phyloP scores from a whole-genome alignment of 306 rosid genomes.

The Quercus suber region DNA sequence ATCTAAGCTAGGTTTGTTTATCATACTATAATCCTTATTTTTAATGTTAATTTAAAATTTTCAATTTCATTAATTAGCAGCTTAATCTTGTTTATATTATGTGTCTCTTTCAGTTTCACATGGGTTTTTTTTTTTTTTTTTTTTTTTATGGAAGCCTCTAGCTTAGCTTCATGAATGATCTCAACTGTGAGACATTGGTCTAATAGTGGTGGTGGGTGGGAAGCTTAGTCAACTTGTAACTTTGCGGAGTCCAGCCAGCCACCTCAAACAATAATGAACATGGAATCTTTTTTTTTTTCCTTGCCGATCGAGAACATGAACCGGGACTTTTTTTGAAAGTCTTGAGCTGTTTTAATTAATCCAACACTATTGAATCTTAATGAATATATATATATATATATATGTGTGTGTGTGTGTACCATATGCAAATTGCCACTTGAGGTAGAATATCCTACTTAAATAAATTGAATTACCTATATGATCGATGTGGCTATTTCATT shows the following conservation, averaged over 20 bases:
- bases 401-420: background rate
- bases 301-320: background rate
- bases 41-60: background rate
- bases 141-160: background rate
- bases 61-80: background rate
- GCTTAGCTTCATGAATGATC: background rate
- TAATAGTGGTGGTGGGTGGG: conserved; percentile 5
- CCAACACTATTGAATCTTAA: background rate
- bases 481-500: background rate
- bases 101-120: conserved; percentile 2
- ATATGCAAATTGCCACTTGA: background rate
- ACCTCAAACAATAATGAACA: background rate
- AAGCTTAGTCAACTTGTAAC: conserved; percentile 5
- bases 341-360: background rate
- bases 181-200: background rate
- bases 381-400: background rate
- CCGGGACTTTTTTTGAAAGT: background rate
- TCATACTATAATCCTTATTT: background rate
- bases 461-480: background rate
- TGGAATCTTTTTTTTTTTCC: background rate
- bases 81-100: background rate
- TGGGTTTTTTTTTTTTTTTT: no score
- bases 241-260: background rate
- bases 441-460: background rate
- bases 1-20: background rate